Base-by-base conservation (phyloP, 352 stramenopile genomes). In the Discostella stelligera region DNA sequence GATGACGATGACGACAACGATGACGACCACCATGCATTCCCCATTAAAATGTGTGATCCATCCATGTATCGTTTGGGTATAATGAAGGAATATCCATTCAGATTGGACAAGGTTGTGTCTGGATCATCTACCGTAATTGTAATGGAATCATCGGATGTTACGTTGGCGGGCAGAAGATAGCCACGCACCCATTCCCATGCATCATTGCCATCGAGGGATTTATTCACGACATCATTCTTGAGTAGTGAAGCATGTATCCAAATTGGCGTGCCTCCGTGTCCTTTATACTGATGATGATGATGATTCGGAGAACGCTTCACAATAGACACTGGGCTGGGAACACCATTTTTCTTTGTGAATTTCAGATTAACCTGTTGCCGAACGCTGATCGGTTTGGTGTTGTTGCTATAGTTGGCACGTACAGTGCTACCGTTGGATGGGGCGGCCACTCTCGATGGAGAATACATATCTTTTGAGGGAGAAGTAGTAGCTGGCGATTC, bases 11-110 rank as follows among this genome's bases (percentile, higher is more conserved):
- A n/a, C n/a, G n/a, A n/a, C n/a, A n/a, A n/a, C 9, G 37, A 32
- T 0, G 23, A 16, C 11, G 74, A 77, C 75, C 75, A 83, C 75
- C 75, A 83, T 37, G 64, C 27, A 73, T 83, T 83, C 21, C 65
- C 69, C 75, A 83, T 83, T 20, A 83, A 48, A 53, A 83, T 79
- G 9, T 66, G 48, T 44, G 56, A 49, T 39, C 65, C 65, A 23
- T 80, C 75, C 48, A 75, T 77, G 27, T 71, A 75, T 41, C 46
- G 58, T 41, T 75, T 75, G 13, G 63, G 25, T 20, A 83, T 64
- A 0, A 63, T 70, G 30, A 55, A 83, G 21, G 58, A 48, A 18
- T 52, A 41, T 49, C 69, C 69, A 66, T 74, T 65, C 9, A 64
- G 37, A 61, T 74, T 25, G 9, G 53, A 39, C 18, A 52, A 32